Conservation (phyloP, 148 eudicot species). For the Rhododendron ovatum region DNA sequence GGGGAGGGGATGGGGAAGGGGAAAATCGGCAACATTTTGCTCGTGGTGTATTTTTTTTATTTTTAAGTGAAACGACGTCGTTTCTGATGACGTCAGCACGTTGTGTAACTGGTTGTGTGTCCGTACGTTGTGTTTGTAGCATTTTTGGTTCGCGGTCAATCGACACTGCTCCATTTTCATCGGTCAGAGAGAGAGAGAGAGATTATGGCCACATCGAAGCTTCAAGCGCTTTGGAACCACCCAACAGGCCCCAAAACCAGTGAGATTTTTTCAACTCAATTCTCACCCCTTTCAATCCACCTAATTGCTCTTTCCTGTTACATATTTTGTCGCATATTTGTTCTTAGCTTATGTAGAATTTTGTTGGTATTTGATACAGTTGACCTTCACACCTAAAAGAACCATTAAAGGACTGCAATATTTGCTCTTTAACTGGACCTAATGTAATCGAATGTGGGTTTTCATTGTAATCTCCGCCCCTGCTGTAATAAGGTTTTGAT, state of each 20-base stretch:
- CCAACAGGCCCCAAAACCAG: conserved; percentile 87
- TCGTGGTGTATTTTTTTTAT: too few relatives aligned
- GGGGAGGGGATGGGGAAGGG: too few relatives aligned
- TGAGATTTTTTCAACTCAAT: conserved; percentile 7
- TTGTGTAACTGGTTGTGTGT: too few relatives aligned
- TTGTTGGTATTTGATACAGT: too few relatives aligned
- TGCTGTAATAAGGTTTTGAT: background rate
- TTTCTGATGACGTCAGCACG: too few relatives aligned
- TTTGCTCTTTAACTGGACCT: background rate
- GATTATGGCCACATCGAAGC: conserved; percentile 53
- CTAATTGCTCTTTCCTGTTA: background rate
- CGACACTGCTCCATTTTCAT: background rate
- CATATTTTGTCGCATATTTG: too few relatives aligned
- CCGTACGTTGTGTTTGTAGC: too few relatives aligned
- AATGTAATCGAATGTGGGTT: background rate
- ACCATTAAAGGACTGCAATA: background rate
- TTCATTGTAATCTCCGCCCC: background rate
- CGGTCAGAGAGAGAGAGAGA: background rate
- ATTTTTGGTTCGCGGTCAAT: too few relatives aligned
- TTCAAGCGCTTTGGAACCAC: conserved; percentile 67
- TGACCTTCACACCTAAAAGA: background rate
- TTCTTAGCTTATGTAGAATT: too few relatives aligned
- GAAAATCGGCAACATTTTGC: too few relatives aligned
- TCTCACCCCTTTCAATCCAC: background rate
- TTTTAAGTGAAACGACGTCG: too few relatives aligned